These are phyloP conservation scores for Vairimorpha ceranae DNA, from an alignment of 371 early-diverging fungal species.

Conservation along the genomic window DNA sequence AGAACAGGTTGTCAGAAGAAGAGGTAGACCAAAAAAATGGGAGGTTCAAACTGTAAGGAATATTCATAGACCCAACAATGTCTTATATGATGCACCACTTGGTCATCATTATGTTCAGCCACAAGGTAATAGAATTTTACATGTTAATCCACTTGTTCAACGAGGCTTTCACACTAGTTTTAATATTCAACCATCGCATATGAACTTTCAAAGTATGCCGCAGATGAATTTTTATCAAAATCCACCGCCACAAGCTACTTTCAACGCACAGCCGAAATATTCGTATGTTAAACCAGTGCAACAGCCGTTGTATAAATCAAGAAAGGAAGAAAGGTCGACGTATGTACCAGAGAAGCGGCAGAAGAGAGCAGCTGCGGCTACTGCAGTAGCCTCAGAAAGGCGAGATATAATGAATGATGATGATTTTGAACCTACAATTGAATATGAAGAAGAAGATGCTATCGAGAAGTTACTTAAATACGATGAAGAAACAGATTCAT, in stretches of 20 bases:
- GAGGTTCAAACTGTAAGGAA: neutral
- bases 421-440: neutral
- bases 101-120: conserved; percentile 52
- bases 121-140: neutral
- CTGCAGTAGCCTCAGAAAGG: neutral
- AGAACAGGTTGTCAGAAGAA: conserved; percentile 18
- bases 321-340: conserved; percentile 9
- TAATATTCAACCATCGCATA: neutral
- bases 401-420: conserved; percentile 1
- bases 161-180: conserved; percentile 13
- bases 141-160: conserved; percentile 17
- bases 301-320: neutral
- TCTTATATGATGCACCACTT: conserved; percentile 47
- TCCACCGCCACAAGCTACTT: neutral
- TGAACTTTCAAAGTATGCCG: neutral
- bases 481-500: conserved; percentile 50
- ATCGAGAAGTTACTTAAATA: conserved; percentile 60
- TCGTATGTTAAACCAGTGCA: neutral
- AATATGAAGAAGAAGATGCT: conserved; percentile 53
- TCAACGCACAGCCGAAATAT: neutral
- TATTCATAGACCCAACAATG: conserved; percentile 5
- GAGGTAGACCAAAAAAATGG: conserved; percentile 35
- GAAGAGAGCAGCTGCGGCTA: conserved; percentile 17
- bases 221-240: neutral
- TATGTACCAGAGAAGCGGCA: conserved; percentile 33